Conservation (phyloP, 75 land plant genomes). For the Sequoia sempervirens region DNA sequence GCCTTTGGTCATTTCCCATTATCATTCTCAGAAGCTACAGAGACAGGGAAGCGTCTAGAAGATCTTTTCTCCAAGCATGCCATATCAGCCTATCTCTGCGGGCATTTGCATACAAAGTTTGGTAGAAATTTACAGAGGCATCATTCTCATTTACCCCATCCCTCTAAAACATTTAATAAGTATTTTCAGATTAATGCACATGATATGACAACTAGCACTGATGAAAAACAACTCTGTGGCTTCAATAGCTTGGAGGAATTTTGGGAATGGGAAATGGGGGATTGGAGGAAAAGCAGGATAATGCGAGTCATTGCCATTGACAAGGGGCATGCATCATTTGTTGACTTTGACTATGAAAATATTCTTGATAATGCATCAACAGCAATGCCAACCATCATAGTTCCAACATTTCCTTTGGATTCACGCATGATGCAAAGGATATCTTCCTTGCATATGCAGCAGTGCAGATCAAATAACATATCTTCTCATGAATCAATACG, state of each 20-base stretch:
- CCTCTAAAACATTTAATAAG: neutral
- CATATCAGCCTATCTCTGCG: constrained; percentile 78
- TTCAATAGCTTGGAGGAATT: constrained; percentile 34
- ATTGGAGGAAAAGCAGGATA: constrained; percentile 79
- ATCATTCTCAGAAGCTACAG: constrained; percentile 78
- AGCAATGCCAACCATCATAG: constrained; percentile 54
- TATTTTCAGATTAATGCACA: constrained; percentile 49
- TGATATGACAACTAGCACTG: constrained; percentile 2
- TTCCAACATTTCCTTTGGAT: constrained; percentile 94
- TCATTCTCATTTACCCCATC: constrained; percentile 22
- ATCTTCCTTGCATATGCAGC: constrained; percentile 24
- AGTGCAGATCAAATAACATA: constrained; percentile 17
- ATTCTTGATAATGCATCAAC: constrained; percentile 11
- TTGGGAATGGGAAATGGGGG: constrained; percentile 99
- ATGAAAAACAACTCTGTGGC: constrained; percentile 22
- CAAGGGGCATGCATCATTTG: constrained; percentile 72
- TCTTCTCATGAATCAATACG: constrained; percentile 38
- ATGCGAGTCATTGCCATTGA: constrained; percentile 89
- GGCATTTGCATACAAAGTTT: constrained; percentile 86
- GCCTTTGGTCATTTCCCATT: constrained; percentile 94
- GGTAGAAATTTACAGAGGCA: constrained; percentile 84
- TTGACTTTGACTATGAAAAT: constrained; percentile 48
- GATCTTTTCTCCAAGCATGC: constrained; percentile 69
- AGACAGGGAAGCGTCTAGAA: constrained; percentile 57
- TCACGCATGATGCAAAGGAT: constrained; percentile 65